Evolutionary conservation across 176 grass and related monocot species (phyloP).

Genomic region (Paspalum notatum): DNA sequence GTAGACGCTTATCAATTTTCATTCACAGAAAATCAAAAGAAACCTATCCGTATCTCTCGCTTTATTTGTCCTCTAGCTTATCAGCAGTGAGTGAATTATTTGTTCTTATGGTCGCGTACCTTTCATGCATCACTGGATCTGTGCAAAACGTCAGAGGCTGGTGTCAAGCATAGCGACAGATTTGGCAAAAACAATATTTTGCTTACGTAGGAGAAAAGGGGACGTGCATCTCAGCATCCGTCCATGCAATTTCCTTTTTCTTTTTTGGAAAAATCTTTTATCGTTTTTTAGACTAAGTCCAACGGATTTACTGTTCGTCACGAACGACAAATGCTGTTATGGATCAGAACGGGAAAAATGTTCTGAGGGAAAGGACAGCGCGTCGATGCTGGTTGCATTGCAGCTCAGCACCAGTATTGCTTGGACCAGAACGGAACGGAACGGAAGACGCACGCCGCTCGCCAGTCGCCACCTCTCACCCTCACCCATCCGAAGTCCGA

Average conservation of each 20-base stretch:
- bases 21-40: not conserved
- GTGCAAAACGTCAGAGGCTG: not conserved
- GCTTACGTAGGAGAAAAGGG: not conserved
- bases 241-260: not conserved
- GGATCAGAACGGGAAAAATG: not conserved
- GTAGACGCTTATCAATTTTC: not conserved
- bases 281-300: not conserved
- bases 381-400: not conserved
- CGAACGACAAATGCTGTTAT: not conserved
- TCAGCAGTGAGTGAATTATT: not conserved
- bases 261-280: too few species aligned
- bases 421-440: not conserved
- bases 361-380: not conserved
- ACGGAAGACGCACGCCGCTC: not conserved
- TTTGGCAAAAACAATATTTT: not conserved
- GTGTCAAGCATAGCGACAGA: not conserved
- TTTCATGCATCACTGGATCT: slow-evolving; percentile 2
- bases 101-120: not conserved
- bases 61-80: not conserved
- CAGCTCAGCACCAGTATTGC: slow-evolving; percentile 9
- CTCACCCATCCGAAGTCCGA: not conserved
- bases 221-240: not conserved
- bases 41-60: not conserved
- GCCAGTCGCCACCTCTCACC: too few species aligned
- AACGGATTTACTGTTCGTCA: not conserved